Conservation (phyloP, 139 green algal species). For the Asterochloris erici region DNA sequence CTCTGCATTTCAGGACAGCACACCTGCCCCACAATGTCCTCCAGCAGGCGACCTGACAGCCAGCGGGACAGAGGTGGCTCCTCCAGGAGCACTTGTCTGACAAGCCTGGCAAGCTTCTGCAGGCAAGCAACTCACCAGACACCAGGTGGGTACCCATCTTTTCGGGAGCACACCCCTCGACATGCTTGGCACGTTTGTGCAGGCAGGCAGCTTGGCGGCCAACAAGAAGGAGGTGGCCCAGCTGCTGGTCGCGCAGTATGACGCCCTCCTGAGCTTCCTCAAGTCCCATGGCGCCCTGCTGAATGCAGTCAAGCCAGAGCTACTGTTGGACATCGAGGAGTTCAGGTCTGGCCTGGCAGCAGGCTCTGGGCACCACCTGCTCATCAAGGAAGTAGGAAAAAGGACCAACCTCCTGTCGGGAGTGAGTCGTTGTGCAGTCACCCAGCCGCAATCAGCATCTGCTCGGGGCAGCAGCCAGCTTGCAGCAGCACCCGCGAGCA, state of each 20-base stretch:
- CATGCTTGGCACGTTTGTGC: neutral
- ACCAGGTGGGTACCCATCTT: neutral
- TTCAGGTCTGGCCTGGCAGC: conserved; percentile 25
- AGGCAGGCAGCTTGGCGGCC: conserved; percentile 30
- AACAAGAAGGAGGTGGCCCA: conserved; percentile 49
- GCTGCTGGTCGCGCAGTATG: conserved; percentile 51
- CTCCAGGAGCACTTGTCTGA: neutral
- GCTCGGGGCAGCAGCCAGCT: too few relatives aligned
- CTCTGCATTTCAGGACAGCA: too few relatives aligned
- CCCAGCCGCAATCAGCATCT: neutral
- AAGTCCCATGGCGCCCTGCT: conserved; percentile 61
- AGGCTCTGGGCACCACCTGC: too few relatives aligned
- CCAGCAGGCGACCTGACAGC: too few relatives aligned
- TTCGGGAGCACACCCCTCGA: neutral
- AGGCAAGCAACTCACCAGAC: too few relatives aligned
- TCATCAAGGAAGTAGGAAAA: too few relatives aligned
- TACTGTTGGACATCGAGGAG: conserved; percentile 62
- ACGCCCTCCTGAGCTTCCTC: conserved; percentile 57
- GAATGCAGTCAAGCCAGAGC: conserved; percentile 71
- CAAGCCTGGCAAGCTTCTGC: too few relatives aligned
- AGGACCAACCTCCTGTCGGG: too few relatives aligned
- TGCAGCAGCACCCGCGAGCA: too few relatives aligned
- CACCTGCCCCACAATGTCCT: too few relatives aligned
- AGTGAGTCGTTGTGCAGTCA: neutral
- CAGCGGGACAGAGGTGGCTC: neutral